Evolutionary conservation across 257 asterid genomes (phyloP).

Genomic region (Solanum tarijense): DNA sequence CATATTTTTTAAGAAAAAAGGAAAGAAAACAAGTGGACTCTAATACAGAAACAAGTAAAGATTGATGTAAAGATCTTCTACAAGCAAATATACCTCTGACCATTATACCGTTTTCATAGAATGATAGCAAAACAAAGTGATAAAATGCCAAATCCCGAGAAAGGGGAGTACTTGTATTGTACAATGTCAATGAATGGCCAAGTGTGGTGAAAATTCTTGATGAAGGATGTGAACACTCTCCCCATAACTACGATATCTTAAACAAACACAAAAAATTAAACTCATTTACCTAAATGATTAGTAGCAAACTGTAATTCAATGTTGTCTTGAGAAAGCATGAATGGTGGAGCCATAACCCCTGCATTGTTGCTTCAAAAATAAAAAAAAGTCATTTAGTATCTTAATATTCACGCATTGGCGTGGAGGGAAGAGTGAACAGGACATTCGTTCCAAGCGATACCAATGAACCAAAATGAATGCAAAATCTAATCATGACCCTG

Average conservation of each 20-base stretch:
- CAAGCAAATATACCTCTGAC: background rate
- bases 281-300: conserved; percentile 47
- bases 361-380: conserved; percentile 54
- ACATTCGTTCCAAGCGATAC: background rate
- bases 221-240: background rate
- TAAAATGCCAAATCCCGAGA: background rate
- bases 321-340: conserved; percentile 51
- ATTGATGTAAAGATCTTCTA: background rate
- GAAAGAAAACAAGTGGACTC: background rate
- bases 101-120: background rate
- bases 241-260: background rate
- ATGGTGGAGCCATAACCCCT: conserved; percentile 61
- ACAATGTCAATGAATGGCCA: background rate
- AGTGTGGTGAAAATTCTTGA: background rate
- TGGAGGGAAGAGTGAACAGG: background rate
- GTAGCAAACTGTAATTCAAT: conserved; percentile 77
- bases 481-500: background rate
- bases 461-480: background rate
- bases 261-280: background rate
- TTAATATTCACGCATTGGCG: background rate
- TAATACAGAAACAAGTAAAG: background rate
- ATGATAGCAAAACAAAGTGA: background rate
- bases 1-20: background rate
- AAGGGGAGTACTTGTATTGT: background rate
- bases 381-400: conserved; percentile 2